Base-by-base conservation (phyloP, 2,329 filamentous ascomycete genomes). In the Endoconidiophora polonica region DNA sequence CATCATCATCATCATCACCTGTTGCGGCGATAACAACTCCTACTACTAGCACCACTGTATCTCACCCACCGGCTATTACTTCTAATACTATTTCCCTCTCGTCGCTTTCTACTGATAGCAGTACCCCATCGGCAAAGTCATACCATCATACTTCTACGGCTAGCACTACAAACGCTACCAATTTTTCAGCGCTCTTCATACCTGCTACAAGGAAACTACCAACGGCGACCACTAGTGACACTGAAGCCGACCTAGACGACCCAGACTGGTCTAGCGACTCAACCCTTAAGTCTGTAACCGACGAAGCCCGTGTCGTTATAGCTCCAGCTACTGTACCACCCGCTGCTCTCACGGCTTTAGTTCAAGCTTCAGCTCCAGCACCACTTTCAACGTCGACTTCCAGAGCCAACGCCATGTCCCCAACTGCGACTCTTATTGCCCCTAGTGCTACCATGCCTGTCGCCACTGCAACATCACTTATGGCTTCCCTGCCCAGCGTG, bases 261-360 rank as follows among this genome's bases (percentile, higher is more conserved):
- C 16, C 39, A 7, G 49, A 52, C 16, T 48, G 44, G 44, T 23
- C 49, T 18, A 52, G 49, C 26, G 44, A 52, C 26, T 48, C 44
- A 23, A 52, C 44, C 33, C 26, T 47, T 14, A 47, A 40, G 16
- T 36, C 39, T n/a, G 23, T 18, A 3, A 39, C 22, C 6, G 45
- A 38, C 12, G 29, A 20, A 37, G 40, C 36, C 4, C 14, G 14
- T 36, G 20, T 23, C 26, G 7, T 23, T 24, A 20, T 23, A 14
- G 16, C 37, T 22, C 3, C 37, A 10, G 7, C 22, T 16, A 42
- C 37, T n/a, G 4, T 33, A 47, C n/a, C 20, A 16, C 20, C 12
- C n/a, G 7, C 29, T 46, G 26, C 36, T 26, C 16, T 20, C 3
- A 22, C 47, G 14, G 24, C 39, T 18, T n/a, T 39, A 44, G 36